Evolutionary conservation across 306 rosid species (phyloP).

Genomic region (Acmispon strigosus): DNA sequence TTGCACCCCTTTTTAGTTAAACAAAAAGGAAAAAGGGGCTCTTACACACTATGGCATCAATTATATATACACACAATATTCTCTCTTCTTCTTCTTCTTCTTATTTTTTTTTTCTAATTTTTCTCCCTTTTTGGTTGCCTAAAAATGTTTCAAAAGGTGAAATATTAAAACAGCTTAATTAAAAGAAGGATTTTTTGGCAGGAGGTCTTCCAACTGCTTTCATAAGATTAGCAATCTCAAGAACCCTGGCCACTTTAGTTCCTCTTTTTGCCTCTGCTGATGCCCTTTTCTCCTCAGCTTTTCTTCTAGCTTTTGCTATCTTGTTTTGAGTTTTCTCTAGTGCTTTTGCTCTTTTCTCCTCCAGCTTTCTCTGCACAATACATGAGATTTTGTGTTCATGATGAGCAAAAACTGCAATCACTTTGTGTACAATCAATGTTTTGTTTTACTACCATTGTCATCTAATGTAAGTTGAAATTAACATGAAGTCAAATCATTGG

Average conservation of each 20-base stretch:
- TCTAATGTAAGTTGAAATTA: not conserved
- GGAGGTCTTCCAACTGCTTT: constrained; percentile 94
- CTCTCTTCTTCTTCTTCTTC: no score
- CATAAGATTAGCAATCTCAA: constrained; percentile 76
- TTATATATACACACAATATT: not conserved
- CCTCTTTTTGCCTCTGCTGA: constrained; percentile 92
- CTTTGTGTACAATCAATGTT: not conserved
- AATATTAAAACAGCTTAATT: not conserved
- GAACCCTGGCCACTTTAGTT: constrained; percentile 73
- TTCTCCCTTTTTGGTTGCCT: not conserved
- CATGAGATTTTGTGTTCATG: not conserved
- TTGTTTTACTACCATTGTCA: not conserved
- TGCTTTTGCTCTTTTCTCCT: constrained; percentile 87
- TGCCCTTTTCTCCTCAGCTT: constrained; percentile 88
- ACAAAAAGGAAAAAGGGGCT: constrained; percentile 31
- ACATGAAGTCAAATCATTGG: not conserved
- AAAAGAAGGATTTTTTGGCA: constrained; percentile 74
- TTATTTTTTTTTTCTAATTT: not conserved
- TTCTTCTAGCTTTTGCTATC: constrained; percentile 75
- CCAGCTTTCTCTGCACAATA: constrained; percentile 76
- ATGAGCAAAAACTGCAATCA: not conserved
- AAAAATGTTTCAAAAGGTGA: constrained; percentile 1
- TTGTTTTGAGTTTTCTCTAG: constrained; percentile 82
- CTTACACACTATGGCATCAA: constrained; percentile 15
- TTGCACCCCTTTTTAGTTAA: constrained; percentile 21